These are phyloP conservation scores for Penicillium argentinense DNA, from an alignment of 495 filamentous ascomycete species.

Conservation along the genomic window DNA sequence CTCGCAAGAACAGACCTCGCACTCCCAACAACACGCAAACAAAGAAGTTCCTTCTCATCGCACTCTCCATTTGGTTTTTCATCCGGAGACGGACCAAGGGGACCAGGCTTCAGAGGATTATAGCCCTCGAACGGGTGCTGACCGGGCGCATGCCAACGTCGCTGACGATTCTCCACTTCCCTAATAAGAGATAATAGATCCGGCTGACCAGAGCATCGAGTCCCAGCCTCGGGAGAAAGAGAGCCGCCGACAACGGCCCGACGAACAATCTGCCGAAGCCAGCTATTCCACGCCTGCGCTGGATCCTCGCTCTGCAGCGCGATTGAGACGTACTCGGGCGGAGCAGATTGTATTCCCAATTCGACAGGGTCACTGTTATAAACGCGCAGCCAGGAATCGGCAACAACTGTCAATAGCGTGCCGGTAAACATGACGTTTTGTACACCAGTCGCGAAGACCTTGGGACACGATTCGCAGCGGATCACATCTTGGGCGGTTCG, in stretches of 20 bases:
- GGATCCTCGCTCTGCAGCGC: slow-evolving; percentile 28
- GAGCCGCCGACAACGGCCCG: slow-evolving; percentile 37
- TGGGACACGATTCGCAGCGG: slow-evolving; percentile 57
- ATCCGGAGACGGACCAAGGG: neutral
- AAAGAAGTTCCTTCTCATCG: slow-evolving; percentile 37
- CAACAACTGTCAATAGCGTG: slow-evolving; percentile 61
- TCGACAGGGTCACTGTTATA: slow-evolving; percentile 34
- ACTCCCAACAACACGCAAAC: slow-evolving; percentile 38
- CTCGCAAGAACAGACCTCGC: slow-evolving; percentile 38
- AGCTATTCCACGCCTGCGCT: slow-evolving; percentile 34
- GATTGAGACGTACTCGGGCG: slow-evolving; percentile 29
- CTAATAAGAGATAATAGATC: slow-evolving; percentile 37
- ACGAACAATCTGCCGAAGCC: slow-evolving; percentile 42
- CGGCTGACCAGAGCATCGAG: slow-evolving; percentile 25
- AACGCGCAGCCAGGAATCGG: slow-evolving; percentile 54
- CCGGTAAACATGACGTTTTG: slow-evolving; percentile 70
- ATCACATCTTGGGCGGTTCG: slow-evolving; percentile 57
- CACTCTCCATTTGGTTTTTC: slow-evolving; percentile 5
- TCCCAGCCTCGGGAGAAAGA: slow-evolving; percentile 19
- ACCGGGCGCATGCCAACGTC: slow-evolving; percentile 39
- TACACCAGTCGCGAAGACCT: slow-evolving; percentile 43
- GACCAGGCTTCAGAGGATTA: slow-evolving; percentile 2
- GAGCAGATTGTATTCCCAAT: slow-evolving; percentile 37
- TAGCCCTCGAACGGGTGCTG: slow-evolving; percentile 20
- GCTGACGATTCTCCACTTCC: slow-evolving; percentile 44